Conservation (phyloP, 2,329 filamentous ascomycete species). For the Mariannaea sp. region DNA sequence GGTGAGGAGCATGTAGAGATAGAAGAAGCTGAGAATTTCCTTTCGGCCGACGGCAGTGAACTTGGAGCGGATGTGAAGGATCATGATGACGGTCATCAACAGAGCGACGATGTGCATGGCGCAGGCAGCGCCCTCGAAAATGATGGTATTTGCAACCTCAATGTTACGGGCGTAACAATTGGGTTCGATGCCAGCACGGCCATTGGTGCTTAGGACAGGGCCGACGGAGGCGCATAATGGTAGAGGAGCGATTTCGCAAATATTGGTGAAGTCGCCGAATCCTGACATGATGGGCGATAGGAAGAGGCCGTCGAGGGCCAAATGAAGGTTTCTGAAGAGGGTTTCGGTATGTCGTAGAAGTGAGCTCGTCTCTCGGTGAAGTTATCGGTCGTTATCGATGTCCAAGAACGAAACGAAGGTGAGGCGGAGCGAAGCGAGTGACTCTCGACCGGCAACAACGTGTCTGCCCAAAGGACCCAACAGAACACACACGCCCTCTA, state of each 20-base stretch:
- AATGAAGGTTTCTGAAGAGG: not conserved
- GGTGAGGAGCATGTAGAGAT: slow-evolving; percentile 90
- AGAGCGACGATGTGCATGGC: slow-evolving; percentile 92
- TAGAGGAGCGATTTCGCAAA: slow-evolving; percentile 84
- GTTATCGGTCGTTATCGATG: not conserved
- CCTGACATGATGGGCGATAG: slow-evolving; percentile 63
- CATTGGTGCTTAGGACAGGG: slow-evolving; percentile 68
- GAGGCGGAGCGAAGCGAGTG: not conserved
- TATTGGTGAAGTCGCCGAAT: slow-evolving; percentile 87
- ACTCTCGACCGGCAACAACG: not conserved
- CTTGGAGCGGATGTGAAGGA: slow-evolving; percentile 93
- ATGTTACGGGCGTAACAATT: slow-evolving; percentile 94
- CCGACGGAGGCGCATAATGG: slow-evolving; percentile 89
- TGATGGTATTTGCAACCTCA: slow-evolving; percentile 96
- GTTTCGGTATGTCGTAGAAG: not conserved
- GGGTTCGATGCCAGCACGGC: slow-evolving; percentile 78
- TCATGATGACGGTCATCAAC: slow-evolving; percentile 95
- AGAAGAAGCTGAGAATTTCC: slow-evolving; percentile 89
- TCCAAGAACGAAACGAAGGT: not conserved
- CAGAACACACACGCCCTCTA: not conserved
- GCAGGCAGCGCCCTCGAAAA: slow-evolving; percentile 90
- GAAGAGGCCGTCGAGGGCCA: not conserved
- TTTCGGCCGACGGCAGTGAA: slow-evolving; percentile 90
- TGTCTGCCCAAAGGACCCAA: not conserved
- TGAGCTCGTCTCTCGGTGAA: not conserved